Conservation (phyloP, 768 basidiomycete genomes). For the Lentinula boryana region DNA sequence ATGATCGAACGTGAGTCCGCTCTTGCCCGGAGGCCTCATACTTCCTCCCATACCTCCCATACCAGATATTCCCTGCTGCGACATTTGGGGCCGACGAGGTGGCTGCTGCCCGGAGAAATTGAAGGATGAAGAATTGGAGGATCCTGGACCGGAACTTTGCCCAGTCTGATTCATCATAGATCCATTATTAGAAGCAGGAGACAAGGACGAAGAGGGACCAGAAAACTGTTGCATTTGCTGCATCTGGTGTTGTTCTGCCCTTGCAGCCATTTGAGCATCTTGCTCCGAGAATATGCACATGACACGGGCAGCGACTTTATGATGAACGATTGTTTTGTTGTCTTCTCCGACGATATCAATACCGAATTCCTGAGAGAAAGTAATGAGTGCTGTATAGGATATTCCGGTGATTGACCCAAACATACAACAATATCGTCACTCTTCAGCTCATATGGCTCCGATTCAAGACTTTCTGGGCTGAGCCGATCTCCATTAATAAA, state of each 20-base stretch:
- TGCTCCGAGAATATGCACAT: slow-evolving; percentile 84
- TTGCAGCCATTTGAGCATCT: slow-evolving; percentile 71
- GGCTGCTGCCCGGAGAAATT: slow-evolving; percentile 37
- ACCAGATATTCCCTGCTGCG: slow-evolving; percentile 55
- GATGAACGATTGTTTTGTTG: slow-evolving; percentile 96
- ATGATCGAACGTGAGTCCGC: slow-evolving; percentile 88
- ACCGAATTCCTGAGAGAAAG: slow-evolving; percentile 78
- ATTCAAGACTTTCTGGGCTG: slow-evolving; percentile 83
- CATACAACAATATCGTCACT: slow-evolving; percentile 93
- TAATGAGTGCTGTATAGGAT: neutral
- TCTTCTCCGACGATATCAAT: slow-evolving; percentile 99
- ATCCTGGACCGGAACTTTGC: slow-evolving; percentile 14
- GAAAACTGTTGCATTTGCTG: slow-evolving; percentile 37
- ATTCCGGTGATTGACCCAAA: slow-evolving; percentile 10
- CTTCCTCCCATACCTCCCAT: slow-evolving; percentile 76
- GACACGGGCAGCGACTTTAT: slow-evolving; percentile 95
- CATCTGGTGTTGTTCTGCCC: slow-evolving; percentile 61
- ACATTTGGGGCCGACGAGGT: slow-evolving; percentile 53
- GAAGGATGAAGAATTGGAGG: slow-evolving; percentile 23
- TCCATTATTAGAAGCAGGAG: slow-evolving; percentile 8
- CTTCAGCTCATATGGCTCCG: slow-evolving; percentile 90
- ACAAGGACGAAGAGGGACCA: slow-evolving; percentile 15
- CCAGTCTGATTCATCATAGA: slow-evolving; percentile 15
- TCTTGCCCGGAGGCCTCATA: slow-evolving; percentile 71
- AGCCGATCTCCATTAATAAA: slow-evolving; percentile 96